Percentiles rank a stretch among this genome's conserved stretches.
phyloP scores from a whole-genome alignment of 208 protist species.

The Trypanosoma avium region DNA sequence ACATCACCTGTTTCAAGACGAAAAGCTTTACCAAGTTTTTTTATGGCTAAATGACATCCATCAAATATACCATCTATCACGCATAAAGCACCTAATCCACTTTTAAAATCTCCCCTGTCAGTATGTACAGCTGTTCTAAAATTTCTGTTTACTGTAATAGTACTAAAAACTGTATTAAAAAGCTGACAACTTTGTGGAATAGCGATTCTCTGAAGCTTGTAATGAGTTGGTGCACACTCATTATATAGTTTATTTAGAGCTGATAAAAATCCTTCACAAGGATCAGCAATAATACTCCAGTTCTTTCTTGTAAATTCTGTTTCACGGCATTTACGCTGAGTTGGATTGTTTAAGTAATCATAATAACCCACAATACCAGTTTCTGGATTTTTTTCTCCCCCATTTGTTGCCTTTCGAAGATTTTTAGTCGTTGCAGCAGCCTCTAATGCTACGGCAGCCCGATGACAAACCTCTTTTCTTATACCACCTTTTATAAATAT shows the following conservation, averaged over 20 bases:
- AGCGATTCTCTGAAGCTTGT: conserved; percentile 69
- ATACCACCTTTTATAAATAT: conserved; percentile 71
- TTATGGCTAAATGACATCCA: conserved; percentile 88
- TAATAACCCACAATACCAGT: conserved; percentile 91
- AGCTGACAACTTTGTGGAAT: conserved; percentile 79
- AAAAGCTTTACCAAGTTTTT: conserved; percentile 70
- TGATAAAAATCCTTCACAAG: conserved; percentile 50
- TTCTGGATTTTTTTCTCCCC: conserved; percentile 68
- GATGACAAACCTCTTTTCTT: conserved; percentile 36
- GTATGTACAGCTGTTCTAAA: conserved; percentile 90
- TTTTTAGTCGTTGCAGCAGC: conserved; percentile 77
- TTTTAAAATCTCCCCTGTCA: conserved; percentile 86
- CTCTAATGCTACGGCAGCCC: conserved; percentile 52
- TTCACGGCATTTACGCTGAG: conserved; percentile 78
- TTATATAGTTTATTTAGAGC: conserved; percentile 74
- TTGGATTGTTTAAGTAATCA: conserved; percentile 88
- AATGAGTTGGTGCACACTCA: conserved; percentile 55
- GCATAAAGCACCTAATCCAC: conserved; percentile 69
- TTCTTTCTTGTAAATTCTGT: conserved; percentile 81
- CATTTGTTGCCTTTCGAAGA: conserved; percentile 72
- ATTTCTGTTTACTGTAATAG: conserved; percentile 88
- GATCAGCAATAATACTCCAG: conserved; percentile 39
- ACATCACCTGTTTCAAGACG: conserved; percentile 77
- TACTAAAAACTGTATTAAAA: conserved; percentile 88
- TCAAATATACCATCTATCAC: conserved; percentile 87